Percentiles rank a stretch among this genome's conserved stretches.
Conservation (phyloP, 1,284 basidiomycete genomes). For the Tetrapyrgos nigripes region DNA sequence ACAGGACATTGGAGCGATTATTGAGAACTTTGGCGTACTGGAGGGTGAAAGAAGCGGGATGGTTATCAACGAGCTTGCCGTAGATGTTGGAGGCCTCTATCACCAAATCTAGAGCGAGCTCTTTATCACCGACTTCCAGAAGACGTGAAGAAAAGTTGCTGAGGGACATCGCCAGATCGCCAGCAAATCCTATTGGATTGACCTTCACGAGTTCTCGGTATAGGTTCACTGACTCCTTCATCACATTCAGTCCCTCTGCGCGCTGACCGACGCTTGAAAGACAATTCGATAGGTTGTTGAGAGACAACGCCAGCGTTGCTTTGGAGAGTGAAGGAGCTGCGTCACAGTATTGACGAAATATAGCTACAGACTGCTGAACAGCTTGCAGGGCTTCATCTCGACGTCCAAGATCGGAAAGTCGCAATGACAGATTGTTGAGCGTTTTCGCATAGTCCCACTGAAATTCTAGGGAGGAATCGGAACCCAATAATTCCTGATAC, state of each 20-base stretch:
- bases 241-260: not conserved
- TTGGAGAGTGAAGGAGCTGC: not conserved
- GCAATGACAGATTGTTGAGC: constrained; percentile 6
- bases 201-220: not conserved
- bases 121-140: not conserved
- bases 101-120: not conserved
- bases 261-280: not conserved
- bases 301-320: not conserved
- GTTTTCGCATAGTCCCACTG: not conserved
- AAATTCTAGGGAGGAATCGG: not conserved
- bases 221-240: not conserved
- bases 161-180: not conserved
- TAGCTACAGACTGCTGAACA: constrained; percentile 2
- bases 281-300: not conserved
- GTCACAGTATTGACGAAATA: not conserved
- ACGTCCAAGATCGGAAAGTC: constrained; percentile 4
- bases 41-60: not conserved
- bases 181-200: not conserved
- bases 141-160: not conserved
- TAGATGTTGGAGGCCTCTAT: not conserved
- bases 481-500: not conserved
- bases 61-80: not conserved
- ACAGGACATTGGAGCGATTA: constrained; percentile 1
- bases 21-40: constrained; percentile 2
- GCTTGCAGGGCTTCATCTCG: constrained; percentile 1